phyloP scores from a whole-genome alignment of 2,329 filamentous ascomycete species.

The Aspergillus fumigatus region DNA sequence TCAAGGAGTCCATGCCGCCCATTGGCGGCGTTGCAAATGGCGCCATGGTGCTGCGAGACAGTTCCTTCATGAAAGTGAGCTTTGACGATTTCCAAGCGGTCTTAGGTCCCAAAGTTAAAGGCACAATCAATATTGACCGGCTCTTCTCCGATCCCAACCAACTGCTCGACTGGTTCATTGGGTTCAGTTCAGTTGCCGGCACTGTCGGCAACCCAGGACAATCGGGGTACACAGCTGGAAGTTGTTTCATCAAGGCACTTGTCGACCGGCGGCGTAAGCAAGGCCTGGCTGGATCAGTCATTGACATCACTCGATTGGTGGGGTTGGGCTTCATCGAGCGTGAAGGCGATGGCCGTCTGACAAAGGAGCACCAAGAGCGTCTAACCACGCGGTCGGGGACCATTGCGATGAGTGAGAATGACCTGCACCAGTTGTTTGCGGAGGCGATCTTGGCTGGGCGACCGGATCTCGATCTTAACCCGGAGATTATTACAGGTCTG shows the following conservation, averaged over 20 bases:
- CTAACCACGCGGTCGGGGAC: not conserved
- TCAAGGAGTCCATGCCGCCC: slow-evolving; percentile 22
- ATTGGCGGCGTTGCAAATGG: slow-evolving; percentile 35
- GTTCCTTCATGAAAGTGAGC: not conserved
- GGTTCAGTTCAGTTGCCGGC: not conserved
- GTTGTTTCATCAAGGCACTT: not conserved
- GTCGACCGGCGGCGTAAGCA: not conserved
- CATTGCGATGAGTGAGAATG: not conserved
- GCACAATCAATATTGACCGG: not conserved
- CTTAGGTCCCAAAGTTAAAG: not conserved
- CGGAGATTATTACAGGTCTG: not conserved
- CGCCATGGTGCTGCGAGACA: slow-evolving; percentile 22
- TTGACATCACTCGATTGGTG: not conserved
- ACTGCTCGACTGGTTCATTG: not conserved
- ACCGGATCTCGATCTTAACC: not conserved
- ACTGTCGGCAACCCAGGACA: not conserved
- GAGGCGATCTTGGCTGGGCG: not conserved
- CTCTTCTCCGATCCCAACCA: not conserved
- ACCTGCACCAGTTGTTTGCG: not conserved
- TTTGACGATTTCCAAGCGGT: not conserved
- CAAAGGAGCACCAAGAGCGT: not conserved
- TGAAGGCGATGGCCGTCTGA: not conserved
- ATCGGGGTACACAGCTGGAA: not conserved
- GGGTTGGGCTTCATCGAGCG: not conserved
- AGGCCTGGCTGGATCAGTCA: not conserved